A percentile compares a stretch with the other conserved stretches of the same genome.
These are phyloP conservation scores for Botrytis pseudocinerea DNA, from an alignment of 2,329 filamentous ascomycete species.

Conservation along the genomic window DNA sequence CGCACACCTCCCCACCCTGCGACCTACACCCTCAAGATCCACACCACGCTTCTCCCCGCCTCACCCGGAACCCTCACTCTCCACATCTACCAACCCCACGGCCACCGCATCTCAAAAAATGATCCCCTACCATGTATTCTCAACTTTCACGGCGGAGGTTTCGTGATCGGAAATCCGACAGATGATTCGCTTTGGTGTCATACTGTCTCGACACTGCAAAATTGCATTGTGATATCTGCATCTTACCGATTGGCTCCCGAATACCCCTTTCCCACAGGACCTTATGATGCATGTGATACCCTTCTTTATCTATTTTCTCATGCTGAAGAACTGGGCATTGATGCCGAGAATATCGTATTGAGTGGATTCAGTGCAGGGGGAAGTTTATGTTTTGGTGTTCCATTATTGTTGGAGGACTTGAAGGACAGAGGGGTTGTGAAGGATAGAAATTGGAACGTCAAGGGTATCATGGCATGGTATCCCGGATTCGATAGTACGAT, in stretches of 20 bases:
- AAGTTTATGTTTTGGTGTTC: slow-evolving; percentile 28
- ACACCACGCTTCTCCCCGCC: not conserved
- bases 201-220: slow-evolving; percentile 43
- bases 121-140: slow-evolving; percentile 38
- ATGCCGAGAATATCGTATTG: slow-evolving; percentile 42
- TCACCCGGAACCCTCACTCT: slow-evolving; percentile 8
- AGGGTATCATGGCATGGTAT: slow-evolving; percentile 18
- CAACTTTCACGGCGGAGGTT: slow-evolving; percentile 43
- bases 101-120: not conserved
- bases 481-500: slow-evolving; percentile 24
- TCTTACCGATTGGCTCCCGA: slow-evolving; percentile 50
- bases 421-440: slow-evolving; percentile 10
- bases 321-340: slow-evolving; percentile 29
- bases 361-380: slow-evolving; percentile 51
- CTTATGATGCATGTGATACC: slow-evolving; percentile 49
- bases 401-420: slow-evolving; percentile 25
- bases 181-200: slow-evolving; percentile 41
- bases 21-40: slow-evolving; percentile 2
- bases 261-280: slow-evolving; percentile 47
- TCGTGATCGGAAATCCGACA: slow-evolving; percentile 40
- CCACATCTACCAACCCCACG: slow-evolving; percentile 16
- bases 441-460: not conserved
- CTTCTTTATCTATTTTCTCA: slow-evolving; percentile 43
- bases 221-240: slow-evolving; percentile 45
- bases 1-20: slow-evolving; percentile 1